Conservation (phyloP, 805 yeast species). For the Torulaspora quercuum region DNA sequence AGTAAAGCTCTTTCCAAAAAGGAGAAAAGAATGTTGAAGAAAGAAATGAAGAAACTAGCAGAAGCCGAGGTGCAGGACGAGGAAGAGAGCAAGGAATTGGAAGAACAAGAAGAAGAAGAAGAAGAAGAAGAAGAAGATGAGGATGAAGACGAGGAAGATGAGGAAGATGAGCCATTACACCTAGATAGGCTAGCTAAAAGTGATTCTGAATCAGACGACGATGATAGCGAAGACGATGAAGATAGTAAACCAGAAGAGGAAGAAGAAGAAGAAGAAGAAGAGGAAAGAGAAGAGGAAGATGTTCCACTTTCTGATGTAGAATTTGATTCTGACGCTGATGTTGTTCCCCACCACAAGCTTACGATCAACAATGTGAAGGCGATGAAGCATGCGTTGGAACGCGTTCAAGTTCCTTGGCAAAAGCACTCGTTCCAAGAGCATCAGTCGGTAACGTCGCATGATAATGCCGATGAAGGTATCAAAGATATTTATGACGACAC, state of each 20-base stretch:
- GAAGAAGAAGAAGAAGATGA: slow-evolving; percentile 41
- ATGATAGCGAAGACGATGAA: slow-evolving; percentile 40
- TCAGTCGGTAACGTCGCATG: slow-evolving; percentile 62
- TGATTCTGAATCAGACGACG: slow-evolving; percentile 45
- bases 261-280: slow-evolving; percentile 53
- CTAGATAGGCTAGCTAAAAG: slow-evolving; percentile 54
- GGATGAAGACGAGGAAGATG: slow-evolving; percentile 45
- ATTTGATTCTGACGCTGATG: slow-evolving; percentile 89
- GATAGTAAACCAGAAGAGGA: slow-evolving; percentile 46
- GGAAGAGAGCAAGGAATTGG: slow-evolving; percentile 30
- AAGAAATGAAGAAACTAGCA: slow-evolving; percentile 36
- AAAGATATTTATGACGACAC: slow-evolving; percentile 93
- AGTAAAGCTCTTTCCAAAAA: slow-evolving; percentile 57
- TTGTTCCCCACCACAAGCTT: slow-evolving; percentile 85
- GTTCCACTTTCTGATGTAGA: slow-evolving; percentile 88
- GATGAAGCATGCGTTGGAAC: slow-evolving; percentile 60
- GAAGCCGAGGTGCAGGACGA: slow-evolving; percentile 4
- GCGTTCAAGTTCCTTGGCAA: slow-evolving; percentile 57
- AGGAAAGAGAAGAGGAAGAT: slow-evolving; percentile 72
- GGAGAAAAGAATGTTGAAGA: slow-evolving; percentile 58
- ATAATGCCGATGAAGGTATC: slow-evolving; percentile 59
- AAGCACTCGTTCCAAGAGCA: slow-evolving; percentile 79
- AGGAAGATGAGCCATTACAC: slow-evolving; percentile 46
- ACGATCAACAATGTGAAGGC: slow-evolving; percentile 90
- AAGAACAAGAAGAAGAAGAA: slow-evolving; percentile 46